phyloP scores from a whole-genome alignment of 2,329 filamentous ascomycete genomes.

The Colletotrichum plurivorum region DNA sequence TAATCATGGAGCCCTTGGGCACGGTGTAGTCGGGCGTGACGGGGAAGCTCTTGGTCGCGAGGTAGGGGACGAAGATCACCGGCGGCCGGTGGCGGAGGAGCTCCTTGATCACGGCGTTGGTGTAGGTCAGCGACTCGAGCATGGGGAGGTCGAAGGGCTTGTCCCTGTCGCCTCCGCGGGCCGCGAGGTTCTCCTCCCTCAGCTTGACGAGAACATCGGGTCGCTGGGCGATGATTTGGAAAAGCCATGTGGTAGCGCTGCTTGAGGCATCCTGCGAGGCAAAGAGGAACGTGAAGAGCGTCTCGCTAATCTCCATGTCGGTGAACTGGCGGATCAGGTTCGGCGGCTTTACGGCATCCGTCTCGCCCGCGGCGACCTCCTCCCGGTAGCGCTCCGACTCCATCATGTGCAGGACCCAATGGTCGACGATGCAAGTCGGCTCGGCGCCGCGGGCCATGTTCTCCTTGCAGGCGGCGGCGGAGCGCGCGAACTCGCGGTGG shows the following conservation, averaged over 20 bases:
- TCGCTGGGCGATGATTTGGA: conserved; percentile 65
- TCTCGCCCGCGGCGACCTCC: conserved; percentile 71
- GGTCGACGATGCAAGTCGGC: conserved; percentile 82
- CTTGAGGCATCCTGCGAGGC: conserved; percentile 68
- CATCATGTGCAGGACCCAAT: conserved; percentile 82
- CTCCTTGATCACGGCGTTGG: conserved; percentile 67
- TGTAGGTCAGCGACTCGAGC: conserved; percentile 65
- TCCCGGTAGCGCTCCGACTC: conserved; percentile 78
- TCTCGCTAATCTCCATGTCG: conserved; percentile 63
- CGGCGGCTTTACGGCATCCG: conserved; percentile 56
- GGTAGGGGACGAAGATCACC: conserved; percentile 68
- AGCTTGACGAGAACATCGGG: conserved; percentile 62
- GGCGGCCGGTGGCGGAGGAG: conserved; percentile 66
- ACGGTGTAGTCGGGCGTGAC: conserved; percentile 63
- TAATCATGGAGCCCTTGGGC: conserved; percentile 63
- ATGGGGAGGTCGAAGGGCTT: conserved; percentile 59
- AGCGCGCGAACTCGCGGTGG: conserved; percentile 77
- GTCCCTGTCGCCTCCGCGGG: conserved; percentile 57
- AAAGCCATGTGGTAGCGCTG: conserved; percentile 67
- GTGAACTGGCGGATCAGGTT: conserved; percentile 66
- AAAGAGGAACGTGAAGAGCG: conserved; percentile 68
- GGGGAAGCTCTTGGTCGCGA: conserved; percentile 62
- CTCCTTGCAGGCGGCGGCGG: conserved; percentile 79
- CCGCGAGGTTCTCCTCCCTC: conserved; percentile 62
- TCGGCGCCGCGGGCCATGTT: conserved; percentile 79